Conservation (phyloP, 495 filamentous ascomycete genomes). For the Penicillium manginii region DNA sequence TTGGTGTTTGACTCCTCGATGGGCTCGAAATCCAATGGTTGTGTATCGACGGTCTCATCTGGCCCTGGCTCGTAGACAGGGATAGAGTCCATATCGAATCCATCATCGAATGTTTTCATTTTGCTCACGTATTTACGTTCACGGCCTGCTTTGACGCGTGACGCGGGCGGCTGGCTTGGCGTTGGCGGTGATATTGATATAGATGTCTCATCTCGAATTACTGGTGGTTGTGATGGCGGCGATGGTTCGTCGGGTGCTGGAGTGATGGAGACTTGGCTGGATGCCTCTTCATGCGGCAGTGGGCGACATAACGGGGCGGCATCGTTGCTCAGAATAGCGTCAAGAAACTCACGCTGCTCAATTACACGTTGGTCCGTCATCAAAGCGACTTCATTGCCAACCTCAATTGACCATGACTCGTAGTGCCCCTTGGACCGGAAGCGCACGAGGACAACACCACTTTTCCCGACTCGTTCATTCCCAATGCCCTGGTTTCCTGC, state of each 20-base stretch:
- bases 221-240: neutral
- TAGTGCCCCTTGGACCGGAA: slow-evolving; percentile 65
- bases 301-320: slow-evolving; percentile 67
- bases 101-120: slow-evolving; percentile 77
- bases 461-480: slow-evolving; percentile 62
- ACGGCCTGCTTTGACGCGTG: slow-evolving; percentile 33
- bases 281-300: slow-evolving; percentile 47
- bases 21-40: slow-evolving; percentile 34
- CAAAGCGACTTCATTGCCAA: slow-evolving; percentile 67
- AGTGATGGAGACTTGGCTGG: slow-evolving; percentile 18
- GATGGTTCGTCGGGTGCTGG: slow-evolving; percentile 4
- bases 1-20: slow-evolving; percentile 11
- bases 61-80: slow-evolving; percentile 37
- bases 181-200: slow-evolving; percentile 11
- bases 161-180: slow-evolving; percentile 15
- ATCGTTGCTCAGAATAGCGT: slow-evolving; percentile 82
- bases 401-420: slow-evolving; percentile 69
- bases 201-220: neutral
- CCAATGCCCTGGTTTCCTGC: slow-evolving; percentile 73
- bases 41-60: slow-evolving; percentile 17
- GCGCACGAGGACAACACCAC: slow-evolving; percentile 79
- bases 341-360: slow-evolving; percentile 90
- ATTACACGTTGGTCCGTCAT: slow-evolving; percentile 79
- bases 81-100: slow-evolving; percentile 51
- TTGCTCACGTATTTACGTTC: slow-evolving; percentile 54